A percentile compares a stretch with the other conserved stretches of the same genome.
These are phyloP conservation scores for Kwoniella mangroviensis DNA, from an alignment of 768 basidiomycete genomes.

Conservation along the genomic window DNA sequence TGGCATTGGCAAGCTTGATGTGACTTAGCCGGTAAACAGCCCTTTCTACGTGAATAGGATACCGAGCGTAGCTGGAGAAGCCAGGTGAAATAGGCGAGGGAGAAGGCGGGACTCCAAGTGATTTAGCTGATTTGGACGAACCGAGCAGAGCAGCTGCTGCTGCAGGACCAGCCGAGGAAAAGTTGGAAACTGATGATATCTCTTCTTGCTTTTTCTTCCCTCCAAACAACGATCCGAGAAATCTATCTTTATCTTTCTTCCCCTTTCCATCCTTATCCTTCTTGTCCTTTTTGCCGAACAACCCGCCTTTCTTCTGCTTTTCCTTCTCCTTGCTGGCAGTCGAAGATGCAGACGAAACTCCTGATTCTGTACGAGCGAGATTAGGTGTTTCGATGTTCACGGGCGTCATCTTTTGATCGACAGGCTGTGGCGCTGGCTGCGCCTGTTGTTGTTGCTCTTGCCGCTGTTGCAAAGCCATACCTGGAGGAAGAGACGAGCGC, in stretches of 20 bases:
- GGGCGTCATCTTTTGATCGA: conserved; percentile 22
- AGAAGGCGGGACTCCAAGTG: conserved; percentile 54
- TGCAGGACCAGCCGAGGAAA: conserved; percentile 68
- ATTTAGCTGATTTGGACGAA: conserved; percentile 77
- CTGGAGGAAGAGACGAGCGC: conserved; percentile 33
- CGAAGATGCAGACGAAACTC: conserved; percentile 23
- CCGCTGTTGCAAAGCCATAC: conserved; percentile 40
- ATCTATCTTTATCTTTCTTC: conserved; percentile 67
- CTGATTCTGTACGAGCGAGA: conserved; percentile 38
- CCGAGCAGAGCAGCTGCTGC: conserved; percentile 85
- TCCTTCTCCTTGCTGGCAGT: conserved; percentile 33
- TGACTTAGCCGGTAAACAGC: conserved; percentile 97
- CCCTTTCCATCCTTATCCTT: conserved; percentile 49
- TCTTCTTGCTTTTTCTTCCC: conserved; percentile 75
- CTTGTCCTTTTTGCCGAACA: conserved; percentile 46
- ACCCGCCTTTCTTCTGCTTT: conserved; percentile 54
- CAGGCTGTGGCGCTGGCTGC: conserved; percentile 6
- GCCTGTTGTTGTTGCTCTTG: conserved; percentile 14
- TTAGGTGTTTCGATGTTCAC: conserved; percentile 29
- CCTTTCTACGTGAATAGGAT: conserved; percentile 97
- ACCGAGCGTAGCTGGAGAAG: conserved; percentile 67
- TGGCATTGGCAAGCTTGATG: conserved; percentile 97
- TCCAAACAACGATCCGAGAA: conserved; percentile 91
- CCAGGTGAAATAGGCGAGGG: conserved; percentile 57
- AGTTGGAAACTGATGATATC: conserved; percentile 41